Evolutionary conservation across 352 stramenopile species (phyloP).

Genomic region (Pythium brassicae): DNA sequence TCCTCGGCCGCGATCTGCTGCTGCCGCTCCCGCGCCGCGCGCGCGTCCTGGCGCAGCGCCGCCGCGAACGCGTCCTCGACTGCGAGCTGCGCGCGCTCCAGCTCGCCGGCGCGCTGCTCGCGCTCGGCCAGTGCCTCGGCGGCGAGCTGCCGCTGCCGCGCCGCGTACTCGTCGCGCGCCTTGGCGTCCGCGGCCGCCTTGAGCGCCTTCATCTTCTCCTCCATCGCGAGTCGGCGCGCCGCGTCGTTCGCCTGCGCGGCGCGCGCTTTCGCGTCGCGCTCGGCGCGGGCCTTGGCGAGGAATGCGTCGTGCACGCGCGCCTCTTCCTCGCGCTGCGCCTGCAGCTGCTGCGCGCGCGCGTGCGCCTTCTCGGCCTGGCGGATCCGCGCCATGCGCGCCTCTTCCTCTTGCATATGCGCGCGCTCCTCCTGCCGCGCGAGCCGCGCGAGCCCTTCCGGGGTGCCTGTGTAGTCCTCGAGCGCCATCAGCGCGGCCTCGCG

Average conservation of each 20-base stretch:
- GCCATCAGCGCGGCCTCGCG: constrained; percentile 44
- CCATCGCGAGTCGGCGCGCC: constrained; percentile 29
- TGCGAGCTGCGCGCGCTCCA: constrained; percentile 39
- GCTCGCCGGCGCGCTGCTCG: constrained; percentile 25
- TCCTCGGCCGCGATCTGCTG: constrained; percentile 53
- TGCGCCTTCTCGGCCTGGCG: constrained; percentile 34
- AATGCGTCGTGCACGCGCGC: constrained; percentile 43
- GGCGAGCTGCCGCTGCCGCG: constrained; percentile 30
- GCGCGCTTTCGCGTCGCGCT: constrained; percentile 36
- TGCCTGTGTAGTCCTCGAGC: constrained; percentile 59
- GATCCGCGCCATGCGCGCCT: constrained; percentile 38
- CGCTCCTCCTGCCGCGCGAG: constrained; percentile 47
- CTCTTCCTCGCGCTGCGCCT: constrained; percentile 43
- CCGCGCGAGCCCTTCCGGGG: constrained; percentile 39
- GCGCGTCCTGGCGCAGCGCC: constrained; percentile 27
- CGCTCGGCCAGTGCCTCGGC: constrained; percentile 29
- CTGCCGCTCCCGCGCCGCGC: constrained; percentile 35
- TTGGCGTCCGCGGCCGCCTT: constrained; percentile 62
- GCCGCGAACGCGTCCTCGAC: constrained; percentile 42
- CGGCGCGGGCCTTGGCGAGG: constrained; percentile 36
- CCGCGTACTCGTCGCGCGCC: constrained; percentile 40
- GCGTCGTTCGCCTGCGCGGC: constrained; percentile 42
- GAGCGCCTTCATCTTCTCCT: constrained; percentile 53
- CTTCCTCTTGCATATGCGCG: constrained; percentile 54
- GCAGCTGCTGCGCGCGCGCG: constrained; percentile 19